Percentiles rank a stretch among this genome's conserved stretches.
Evolutionary conservation across 139 green algal species (phyloP).

Genomic region (Chlamydomonas sphaeroides): DNA sequence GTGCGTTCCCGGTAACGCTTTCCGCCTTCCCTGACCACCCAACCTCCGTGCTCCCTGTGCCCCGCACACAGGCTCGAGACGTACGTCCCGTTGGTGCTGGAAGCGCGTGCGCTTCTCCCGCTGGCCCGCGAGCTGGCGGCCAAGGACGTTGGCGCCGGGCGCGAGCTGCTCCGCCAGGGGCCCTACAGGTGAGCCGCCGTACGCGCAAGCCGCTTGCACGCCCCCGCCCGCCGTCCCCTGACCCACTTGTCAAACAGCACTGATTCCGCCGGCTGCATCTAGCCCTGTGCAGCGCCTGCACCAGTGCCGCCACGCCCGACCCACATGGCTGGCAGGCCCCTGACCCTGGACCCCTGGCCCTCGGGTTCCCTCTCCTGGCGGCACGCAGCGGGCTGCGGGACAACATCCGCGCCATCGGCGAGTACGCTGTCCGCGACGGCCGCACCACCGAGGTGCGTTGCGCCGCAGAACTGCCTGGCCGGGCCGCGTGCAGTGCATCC

Average conservation of each 20-base stretch:
- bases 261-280: no score
- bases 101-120: constrained; percentile 50
- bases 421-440: constrained; percentile 45
- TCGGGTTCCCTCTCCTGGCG: constrained; percentile 21
- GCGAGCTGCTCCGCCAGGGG: constrained; percentile 52
- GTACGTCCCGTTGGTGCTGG: constrained; percentile 65
- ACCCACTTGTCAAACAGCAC: no score
- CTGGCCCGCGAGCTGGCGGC: constrained; percentile 15
- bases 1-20: no score
- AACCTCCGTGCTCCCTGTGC: no score
- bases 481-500: no score
- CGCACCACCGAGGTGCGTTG: constrained; percentile 27
- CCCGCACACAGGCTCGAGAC: constrained; percentile 45
- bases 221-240: neutral
- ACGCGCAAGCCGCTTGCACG: neutral
- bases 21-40: neutral
- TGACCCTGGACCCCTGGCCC: no score
- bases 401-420: constrained; percentile 59
- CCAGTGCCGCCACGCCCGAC: no score
- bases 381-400: constrained; percentile 56
- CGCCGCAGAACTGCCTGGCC: no score
- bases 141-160: constrained; percentile 28
- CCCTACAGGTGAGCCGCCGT: constrained; percentile 24
- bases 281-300: no score
- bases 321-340: no score